Evolutionary conservation across 805 yeast species (phyloP), one percentile per base, ranked within the genome.

Genomic region (Tetrapisispora nanseiensis): DNA sequence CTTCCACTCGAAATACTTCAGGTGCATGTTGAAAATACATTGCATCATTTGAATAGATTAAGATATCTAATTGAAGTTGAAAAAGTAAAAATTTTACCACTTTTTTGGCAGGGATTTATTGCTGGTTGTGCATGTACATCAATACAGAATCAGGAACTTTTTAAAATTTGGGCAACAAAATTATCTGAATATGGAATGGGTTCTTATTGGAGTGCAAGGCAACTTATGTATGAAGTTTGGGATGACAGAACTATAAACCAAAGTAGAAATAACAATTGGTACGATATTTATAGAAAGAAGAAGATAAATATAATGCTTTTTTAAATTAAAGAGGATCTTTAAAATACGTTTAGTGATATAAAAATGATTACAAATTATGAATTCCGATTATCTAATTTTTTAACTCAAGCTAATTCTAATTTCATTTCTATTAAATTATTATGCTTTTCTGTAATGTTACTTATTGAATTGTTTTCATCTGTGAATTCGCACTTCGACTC

Each of bases 61-160:
- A 83, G 78, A 44, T 56, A 60, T 32, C 64, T 83, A 39, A 76
- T 79, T 27, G 71, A 72, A 7, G 47, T 48, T 3, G 59, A 65
- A 16, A 64, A 69, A 18, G 77, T 75, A 21, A 77, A 80, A 1
- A 72, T 81, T 18, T 75, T 81, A 28, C 95, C 95, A 3, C 65
- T 85, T 26, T 76, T 86, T 51, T 86, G 95, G 90, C 90, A 83
- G 55, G 94, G 92, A 0, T 86, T 86, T 50, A 80, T 86, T 35
- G 87, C 90, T 1, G 95, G 94, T 0, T 81, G 92, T 53, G 87
- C 84, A 46, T 80, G 87, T 9, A 72, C 75, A 45, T 75, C 80
- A 4, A 51, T 61, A 1, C 68, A 68, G 23, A 61, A 80, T 27
- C 90, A 83, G 48, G 62, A 70, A 45, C 79, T 85, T 31, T 85